Evolutionary conservation across 192 early-diverging fungal genomes (phyloP), one percentile per base, ranked within the genome.

Genomic region (Podila verticillata): DNA sequence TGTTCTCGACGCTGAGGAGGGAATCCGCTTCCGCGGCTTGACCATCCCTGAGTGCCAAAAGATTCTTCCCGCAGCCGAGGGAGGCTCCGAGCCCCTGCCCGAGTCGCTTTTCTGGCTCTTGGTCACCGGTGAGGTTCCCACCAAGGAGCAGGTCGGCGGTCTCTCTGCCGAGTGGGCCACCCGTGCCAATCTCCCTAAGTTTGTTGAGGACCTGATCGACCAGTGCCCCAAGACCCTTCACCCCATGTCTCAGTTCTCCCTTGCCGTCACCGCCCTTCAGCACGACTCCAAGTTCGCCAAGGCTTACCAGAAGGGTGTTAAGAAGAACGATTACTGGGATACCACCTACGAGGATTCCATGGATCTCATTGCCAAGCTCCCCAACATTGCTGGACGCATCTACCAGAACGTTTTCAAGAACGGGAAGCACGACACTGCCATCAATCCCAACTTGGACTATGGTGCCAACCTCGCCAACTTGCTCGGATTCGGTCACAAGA

Each of bases 341-440:
- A 93, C 94, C 74, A 90, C 91, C 61, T 99, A 89, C 71, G 98
- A 99, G 87, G 98, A 99, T 87, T 92, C 96, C 71, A 97, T 96
- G 88, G 97, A 99, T 82, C 89, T 99, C 84, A 95, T 99, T 74
- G 97, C 97, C 87, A 98, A 98, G 92, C 91, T 99, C 65, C 98
- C 98, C 67, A 87, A 90, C 74, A 90, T 99, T 75, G 97, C 96
- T 59, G 96, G 95, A 80, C 94, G 98, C 83, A 99, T 99, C 92
- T 99, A 99, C 92, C 92, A 95, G 83, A 99, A 99, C 85, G 94
- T 98, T 61, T 99, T 93, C 92, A 96, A 96, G 90, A 95, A 98
- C 79, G 67, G 67, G 26, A 96, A 96, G 75, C 97, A 96, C 90
- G 81, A 95, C 61, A 86, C 92, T 66, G 81, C 91, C n/a, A 90